Base-by-base conservation (phyloP, 2,329 filamentous ascomycete genomes). In the Epichloe gansuensis region DNA sequence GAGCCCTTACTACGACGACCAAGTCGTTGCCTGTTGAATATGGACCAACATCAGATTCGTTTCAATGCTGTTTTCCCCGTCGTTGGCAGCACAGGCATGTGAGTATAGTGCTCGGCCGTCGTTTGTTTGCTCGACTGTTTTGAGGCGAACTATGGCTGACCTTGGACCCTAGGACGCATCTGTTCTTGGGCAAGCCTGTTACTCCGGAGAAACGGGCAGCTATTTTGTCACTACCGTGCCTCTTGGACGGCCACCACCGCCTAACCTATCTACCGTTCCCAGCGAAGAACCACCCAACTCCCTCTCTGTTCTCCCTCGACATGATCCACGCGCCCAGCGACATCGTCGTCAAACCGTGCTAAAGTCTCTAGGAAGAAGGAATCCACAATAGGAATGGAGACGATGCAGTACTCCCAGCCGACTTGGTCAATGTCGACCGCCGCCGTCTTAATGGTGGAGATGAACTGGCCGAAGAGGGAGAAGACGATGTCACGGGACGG, bases 61-160 rank as follows among this genome's bases (percentile, higher is more conserved):
- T 83, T 90, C 60, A 88, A 88, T 57, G 76, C 79, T 2, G 80
- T 90, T 13, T 86, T 82, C 46, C 85, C 85, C 0, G 75, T 88
- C 0, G 72, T 88, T 1, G 82, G 80, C 1, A 79, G 75, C 15
- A 89, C 85, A 0, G 82, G 80, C 3, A 73, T 88, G 71, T 68
- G 43, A 63, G 67, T 63, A 25, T 15, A 35, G 28, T n/a, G 17
- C 34, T 28, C 21, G 43, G 12, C 34, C 5, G 39, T 28, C 13
- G 35, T 28, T 13, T 28, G 9, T 31, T 31, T 31, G 8, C 28
- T 31, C 9, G 28, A 9, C 28, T 11, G 28, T 31, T 31, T 31
- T 31, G 11, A 43, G 28, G 8, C 23, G 47, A 42, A 21, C 25
- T 9, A 37, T 28, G 42, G 44, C 46, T 41, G 9, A 39, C 17